A percentile compares a stretch with the other conserved stretches of the same genome.
phyloP scores from a whole-genome alignment of 805 yeast genomes.

The Saccharomycopsis lassenensis region DNA sequence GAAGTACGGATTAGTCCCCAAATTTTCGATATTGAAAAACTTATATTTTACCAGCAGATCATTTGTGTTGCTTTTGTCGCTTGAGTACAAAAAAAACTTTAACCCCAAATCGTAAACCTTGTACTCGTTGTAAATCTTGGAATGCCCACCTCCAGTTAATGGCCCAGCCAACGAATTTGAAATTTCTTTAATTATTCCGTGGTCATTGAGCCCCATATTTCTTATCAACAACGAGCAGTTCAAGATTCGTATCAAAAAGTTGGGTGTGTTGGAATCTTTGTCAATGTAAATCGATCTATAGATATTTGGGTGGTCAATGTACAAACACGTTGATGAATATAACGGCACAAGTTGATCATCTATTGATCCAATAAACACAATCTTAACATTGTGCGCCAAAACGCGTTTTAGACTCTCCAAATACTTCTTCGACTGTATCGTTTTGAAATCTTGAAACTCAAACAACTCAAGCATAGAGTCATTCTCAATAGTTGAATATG shows the following conservation, averaged over 20 bases:
- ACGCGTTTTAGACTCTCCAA: conserved; percentile 55
- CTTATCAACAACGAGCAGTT: conserved; percentile 62
- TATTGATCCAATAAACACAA: conserved; percentile 77
- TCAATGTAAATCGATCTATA: conserved; percentile 86
- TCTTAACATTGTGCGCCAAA: conserved; percentile 59
- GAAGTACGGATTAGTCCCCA: conserved; percentile 72
- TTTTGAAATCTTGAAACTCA: conserved; percentile 71
- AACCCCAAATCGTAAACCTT: conserved; percentile 77
- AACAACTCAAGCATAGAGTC: conserved; percentile 80
- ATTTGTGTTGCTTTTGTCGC: conserved; percentile 16
- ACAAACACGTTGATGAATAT: conserved; percentile 76
- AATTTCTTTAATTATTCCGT: conserved; percentile 75
- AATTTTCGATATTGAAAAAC: conserved; percentile 49
- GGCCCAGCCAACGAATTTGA: conserved; percentile 79
- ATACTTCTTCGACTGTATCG: conserved; percentile 61
- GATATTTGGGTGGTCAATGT: conserved; percentile 80
- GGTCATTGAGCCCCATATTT: conserved; percentile 73
- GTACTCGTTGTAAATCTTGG: conserved; percentile 75
- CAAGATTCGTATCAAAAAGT: conserved; percentile 65
- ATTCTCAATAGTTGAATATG: conserved; percentile 82
- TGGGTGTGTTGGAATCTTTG: conserved; percentile 66
- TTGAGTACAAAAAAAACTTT: conserved; percentile 62
- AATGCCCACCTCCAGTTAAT: conserved; percentile 91
- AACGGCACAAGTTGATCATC: conserved; percentile 93
- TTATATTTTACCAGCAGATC: conserved; percentile 23